Evolutionary conservation across 169 alveolate genomes (phyloP).

Genomic region (Ichthyophthirius multifiliis): DNA sequence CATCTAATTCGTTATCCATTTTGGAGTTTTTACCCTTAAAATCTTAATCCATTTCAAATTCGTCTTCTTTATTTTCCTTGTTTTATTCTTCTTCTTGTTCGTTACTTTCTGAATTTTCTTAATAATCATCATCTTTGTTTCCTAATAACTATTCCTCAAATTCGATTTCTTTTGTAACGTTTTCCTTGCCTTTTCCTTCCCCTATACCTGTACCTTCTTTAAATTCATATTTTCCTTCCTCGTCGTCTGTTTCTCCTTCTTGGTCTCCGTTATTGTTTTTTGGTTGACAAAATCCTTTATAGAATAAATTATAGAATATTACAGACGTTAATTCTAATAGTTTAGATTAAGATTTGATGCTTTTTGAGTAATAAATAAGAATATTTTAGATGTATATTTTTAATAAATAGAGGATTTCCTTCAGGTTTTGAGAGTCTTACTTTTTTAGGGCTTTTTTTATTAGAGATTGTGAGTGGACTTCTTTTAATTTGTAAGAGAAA

Average conservation of each 20-base stretch:
- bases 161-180: conserved; percentile 83
- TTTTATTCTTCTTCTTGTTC: conserved; percentile 65
- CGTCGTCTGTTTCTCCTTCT: conserved; percentile 64
- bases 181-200: conserved; percentile 76
- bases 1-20: conserved; percentile 62
- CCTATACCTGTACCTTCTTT: conserved; percentile 84
- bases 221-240: conserved; percentile 54
- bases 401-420: not conserved
- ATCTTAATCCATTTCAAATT: conserved; percentile 68
- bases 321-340: conserved; percentile 57
- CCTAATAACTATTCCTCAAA: conserved; percentile 87
- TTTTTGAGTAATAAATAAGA: not conserved
- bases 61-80: conserved; percentile 56
- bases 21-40: conserved; percentile 78
- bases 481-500: not conserved
- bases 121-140: conserved; percentile 67
- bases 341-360: conserved; percentile 51
- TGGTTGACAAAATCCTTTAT: conserved; percentile 76
- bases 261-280: conserved; percentile 58
- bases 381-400: not conserved
- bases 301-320: conserved; percentile 64
- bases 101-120: conserved; percentile 32
- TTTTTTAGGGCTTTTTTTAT: too few relatives aligned
- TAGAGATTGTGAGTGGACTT: too few relatives aligned
- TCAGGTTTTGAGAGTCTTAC: not conserved